phyloP scores from a whole-genome alignment of 768 basidiomycete genomes.

The Amanita polypyramis region DNA sequence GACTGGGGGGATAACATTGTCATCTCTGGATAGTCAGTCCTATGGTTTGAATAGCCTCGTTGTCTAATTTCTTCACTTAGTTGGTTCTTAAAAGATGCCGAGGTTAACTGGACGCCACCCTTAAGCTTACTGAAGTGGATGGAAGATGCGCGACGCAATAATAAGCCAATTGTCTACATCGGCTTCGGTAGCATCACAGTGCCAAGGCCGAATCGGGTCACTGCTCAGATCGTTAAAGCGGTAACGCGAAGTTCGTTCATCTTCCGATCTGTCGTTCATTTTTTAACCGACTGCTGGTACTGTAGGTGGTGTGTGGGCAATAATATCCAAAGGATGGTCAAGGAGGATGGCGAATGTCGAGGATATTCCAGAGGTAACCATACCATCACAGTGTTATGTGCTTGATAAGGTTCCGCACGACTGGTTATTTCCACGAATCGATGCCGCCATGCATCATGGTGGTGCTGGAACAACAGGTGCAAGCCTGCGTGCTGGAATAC shows the following conservation, averaged over 20 bases:
- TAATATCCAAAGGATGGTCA: slow-evolving; percentile 63
- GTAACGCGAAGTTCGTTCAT: slow-evolving; percentile 41
- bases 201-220: slow-evolving; percentile 43
- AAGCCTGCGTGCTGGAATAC: slow-evolving; percentile 51
- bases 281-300: not conserved
- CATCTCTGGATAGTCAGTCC: slow-evolving; percentile 45
- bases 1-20: slow-evolving; percentile 52
- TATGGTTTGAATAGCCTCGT: not conserved
- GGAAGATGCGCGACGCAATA: slow-evolving; percentile 39
- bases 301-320: slow-evolving; percentile 50
- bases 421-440: slow-evolving; percentile 50
- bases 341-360: slow-evolving; percentile 35
- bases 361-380: slow-evolving; percentile 27
- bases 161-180: slow-evolving; percentile 58
- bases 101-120: slow-evolving; percentile 46
- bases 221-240: slow-evolving; percentile 45
- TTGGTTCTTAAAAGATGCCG: slow-evolving; percentile 60
- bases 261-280: not conserved
- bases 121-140: slow-evolving; percentile 42
- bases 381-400: slow-evolving; percentile 42
- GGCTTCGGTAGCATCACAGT: slow-evolving; percentile 66
- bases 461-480: slow-evolving; percentile 68
- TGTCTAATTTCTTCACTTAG: slow-evolving; percentile 17
- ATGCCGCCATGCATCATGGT: slow-evolving; percentile 58
- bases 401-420: slow-evolving; percentile 64